Base-by-base conservation (phyloP, 768 basidiomycete species). In the Chalciporus chontae region DNA sequence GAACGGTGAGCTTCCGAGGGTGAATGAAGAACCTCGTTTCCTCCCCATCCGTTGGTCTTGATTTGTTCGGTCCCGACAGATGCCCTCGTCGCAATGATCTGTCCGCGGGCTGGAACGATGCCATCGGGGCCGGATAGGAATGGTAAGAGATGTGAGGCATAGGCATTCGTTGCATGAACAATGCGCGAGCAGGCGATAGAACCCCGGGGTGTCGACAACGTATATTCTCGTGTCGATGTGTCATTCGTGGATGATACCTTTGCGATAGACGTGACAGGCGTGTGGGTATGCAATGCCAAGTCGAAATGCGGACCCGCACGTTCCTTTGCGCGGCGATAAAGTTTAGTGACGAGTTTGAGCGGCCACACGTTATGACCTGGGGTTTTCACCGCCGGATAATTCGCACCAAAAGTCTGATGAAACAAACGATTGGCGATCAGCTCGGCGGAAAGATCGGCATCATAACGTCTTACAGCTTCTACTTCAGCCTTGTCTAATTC, bases 81-180 rank as follows among this genome's bases (percentile, higher is more conserved):
- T 0, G 79, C 73, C n/a, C 75, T 73, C 1, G 70, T 65, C 0
- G 77, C 70, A 29, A 80, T 61, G 38, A 84, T 73, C 61, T 93
- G 90, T 2, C 84, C 89, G 10, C 90, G 83, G 0, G 80, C 80
- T 0, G 89, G 90, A 4, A 87, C 68, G 46, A 92, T 82, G 1
- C 78, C 77, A 1, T 56, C 53, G 11, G 52, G 72, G 0, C 83
- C 80, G 8, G 73, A 57, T 24, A 93, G 62, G 50, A 81, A 77
- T 0, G 88, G 87, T n/a, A 96, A 72, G 31, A 95, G 77, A 57
- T 87, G 76, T 4, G 84, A 79, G 10, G 84, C 79, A 52, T 94
- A 94, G 0, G 73, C 94, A 58, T 96, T 96, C 9, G 90, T 94
- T 0, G 90, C 90, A 62, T 94, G 90, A 4, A 96, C 71, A 39